phyloP scores from a whole-genome alignment of 2,329 filamentous ascomycete genomes.

The Ilyonectria sp. region DNA sequence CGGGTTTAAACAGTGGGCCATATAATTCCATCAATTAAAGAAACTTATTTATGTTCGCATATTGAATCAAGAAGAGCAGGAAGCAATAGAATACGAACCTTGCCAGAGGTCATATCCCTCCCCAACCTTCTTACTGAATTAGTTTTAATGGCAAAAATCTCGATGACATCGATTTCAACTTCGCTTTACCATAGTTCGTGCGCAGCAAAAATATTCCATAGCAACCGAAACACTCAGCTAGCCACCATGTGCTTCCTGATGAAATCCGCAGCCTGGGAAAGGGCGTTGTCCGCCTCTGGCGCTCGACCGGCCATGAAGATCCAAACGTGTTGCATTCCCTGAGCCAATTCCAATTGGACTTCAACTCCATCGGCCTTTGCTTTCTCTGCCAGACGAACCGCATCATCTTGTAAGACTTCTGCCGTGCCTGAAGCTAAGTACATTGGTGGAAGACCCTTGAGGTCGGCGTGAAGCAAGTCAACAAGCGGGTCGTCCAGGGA shows the following conservation, averaged over 20 bases:
- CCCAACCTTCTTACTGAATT: no score
- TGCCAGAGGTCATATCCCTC: no score
- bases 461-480: slow-evolving; percentile 3
- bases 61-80: no score
- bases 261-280: slow-evolving; percentile 9
- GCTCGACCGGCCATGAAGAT: slow-evolving; percentile 10
- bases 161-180: no score
- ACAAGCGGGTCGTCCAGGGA: slow-evolving; percentile 5
- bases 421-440: slow-evolving; percentile 2
- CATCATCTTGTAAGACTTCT: slow-evolving; percentile 10
- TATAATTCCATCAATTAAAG: no score
- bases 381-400: background rate
- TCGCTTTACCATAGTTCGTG: no score
- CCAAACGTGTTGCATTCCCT: slow-evolving; percentile 16
- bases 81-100: no score
- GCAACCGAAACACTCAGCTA: no score
- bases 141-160: no score
- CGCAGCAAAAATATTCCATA: no score
- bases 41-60: no score
- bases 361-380: slow-evolving; percentile 5
- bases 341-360: background rate
- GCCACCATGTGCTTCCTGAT: background rate
- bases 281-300: slow-evolving; percentile 3
- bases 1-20: no score
- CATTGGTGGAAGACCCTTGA: slow-evolving; percentile 10